Evolutionary conservation across 129 eudicot species (phyloP).

Genomic region (Rutidosis leptorrhynchoides): DNA sequence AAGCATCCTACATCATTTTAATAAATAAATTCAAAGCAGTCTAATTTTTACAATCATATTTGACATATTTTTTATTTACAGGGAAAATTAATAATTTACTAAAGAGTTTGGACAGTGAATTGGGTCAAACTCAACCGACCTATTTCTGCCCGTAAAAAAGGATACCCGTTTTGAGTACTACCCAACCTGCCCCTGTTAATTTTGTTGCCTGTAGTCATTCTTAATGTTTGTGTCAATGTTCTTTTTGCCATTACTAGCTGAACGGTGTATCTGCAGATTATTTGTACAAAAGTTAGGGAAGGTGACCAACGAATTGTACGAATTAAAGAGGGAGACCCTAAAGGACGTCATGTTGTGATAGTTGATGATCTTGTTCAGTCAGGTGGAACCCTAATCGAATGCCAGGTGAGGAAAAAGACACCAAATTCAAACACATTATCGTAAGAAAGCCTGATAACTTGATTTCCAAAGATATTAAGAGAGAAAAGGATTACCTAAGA

Average conservation of each 20-base stretch:
- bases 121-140: not conserved
- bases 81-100: not conserved
- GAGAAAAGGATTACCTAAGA: not conserved
- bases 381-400: slow-evolving; percentile 91
- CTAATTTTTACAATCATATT: not conserved
- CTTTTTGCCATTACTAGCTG: slow-evolving; percentile 20
- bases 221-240: not conserved
- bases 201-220: slow-evolving; percentile 12
- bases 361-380: slow-evolving; percentile 99
- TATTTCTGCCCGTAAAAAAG: not conserved
- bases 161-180: not conserved
- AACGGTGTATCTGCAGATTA: slow-evolving; percentile 44
- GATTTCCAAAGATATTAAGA: not conserved
- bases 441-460: not conserved
- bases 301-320: slow-evolving; percentile 95
- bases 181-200: not conserved
- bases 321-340: slow-evolving; percentile 93
- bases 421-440: not conserved
- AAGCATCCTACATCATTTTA: not conserved
- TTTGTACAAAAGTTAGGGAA: slow-evolving; percentile 96
- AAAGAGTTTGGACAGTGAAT: not conserved
- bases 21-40: not conserved
- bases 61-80: not conserved
- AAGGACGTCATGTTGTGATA: slow-evolving; percentile 96
- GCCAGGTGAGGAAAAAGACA: slow-evolving; percentile 58